Percentiles rank a stretch among this genome's conserved stretches.
phyloP scores from a whole-genome alignment of 805 yeast genomes.

The Saccharomycopsis sp. region DNA sequence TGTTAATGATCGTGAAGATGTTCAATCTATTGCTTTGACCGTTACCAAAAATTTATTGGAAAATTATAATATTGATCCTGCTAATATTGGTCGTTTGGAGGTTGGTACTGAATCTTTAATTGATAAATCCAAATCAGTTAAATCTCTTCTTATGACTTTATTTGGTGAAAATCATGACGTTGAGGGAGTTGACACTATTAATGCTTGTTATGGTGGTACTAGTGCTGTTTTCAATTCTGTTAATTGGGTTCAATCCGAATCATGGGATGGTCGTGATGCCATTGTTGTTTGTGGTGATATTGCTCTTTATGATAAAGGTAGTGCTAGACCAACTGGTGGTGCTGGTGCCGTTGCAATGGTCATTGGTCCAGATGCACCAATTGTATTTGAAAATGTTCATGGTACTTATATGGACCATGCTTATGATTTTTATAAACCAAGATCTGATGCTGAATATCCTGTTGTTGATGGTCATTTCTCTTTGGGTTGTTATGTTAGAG shows the following conservation, averaged over 20 bases:
- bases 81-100: slow-evolving; percentile 83
- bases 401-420: slow-evolving; percentile 96
- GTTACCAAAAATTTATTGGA: slow-evolving; percentile 65
- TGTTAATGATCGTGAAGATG: slow-evolving; percentile 95
- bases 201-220: slow-evolving; percentile 99
- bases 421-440: slow-evolving; percentile 97
- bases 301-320: slow-evolving; percentile 93
- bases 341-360: slow-evolving; percentile 93
- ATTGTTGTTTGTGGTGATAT: slow-evolving; percentile 96
- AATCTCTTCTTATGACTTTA: slow-evolving; percentile 90
- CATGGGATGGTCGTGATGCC: slow-evolving; percentile 99
- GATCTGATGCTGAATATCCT: slow-evolving; percentile 93
- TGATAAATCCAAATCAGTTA: slow-evolving; percentile 95
- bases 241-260: slow-evolving; percentile 91
- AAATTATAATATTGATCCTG: slow-evolving; percentile 75
- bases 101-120: slow-evolving; percentile 97
- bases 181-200: slow-evolving; percentile 92
- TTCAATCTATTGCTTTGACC: slow-evolving; percentile 90
- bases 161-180: slow-evolving; percentile 81
- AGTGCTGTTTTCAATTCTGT: slow-evolving; percentile 86
- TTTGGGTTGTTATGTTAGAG: slow-evolving; percentile 84
- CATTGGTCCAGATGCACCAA: slow-evolving; percentile 97
- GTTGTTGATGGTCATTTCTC: slow-evolving; percentile 97
- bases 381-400: slow-evolving; percentile 79
- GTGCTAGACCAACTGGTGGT: slow-evolving; percentile 99